phyloP scores from a whole-genome alignment of 164 flowering plant species.

The Vitis cinerea region DNA sequence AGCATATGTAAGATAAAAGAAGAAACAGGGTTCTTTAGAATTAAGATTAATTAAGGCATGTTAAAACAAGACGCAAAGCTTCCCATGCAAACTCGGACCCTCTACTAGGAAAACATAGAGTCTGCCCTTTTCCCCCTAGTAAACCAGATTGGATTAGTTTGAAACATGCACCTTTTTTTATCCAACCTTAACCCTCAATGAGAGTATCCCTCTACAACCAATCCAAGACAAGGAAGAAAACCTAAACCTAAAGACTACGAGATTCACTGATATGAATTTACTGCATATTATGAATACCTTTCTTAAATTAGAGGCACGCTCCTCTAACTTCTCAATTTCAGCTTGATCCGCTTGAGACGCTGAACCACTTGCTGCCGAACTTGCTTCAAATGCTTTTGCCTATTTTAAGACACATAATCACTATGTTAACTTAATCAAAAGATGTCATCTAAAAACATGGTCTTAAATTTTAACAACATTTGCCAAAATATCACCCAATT shows the following conservation, averaged over 20 bases:
- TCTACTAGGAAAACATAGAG: too few species aligned
- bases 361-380: slow-evolving; percentile 20
- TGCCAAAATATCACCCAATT: too few species aligned
- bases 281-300: slow-evolving; percentile 41
- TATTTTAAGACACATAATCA: slow-evolving; percentile 10
- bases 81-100: too few species aligned
- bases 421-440: neutral
- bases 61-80: too few species aligned
- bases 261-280: neutral
- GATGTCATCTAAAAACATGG: neutral
- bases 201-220: neutral
- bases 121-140: too few species aligned
- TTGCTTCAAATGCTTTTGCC: slow-evolving; percentile 49
- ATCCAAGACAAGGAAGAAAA: neutral
- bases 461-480: too few species aligned
- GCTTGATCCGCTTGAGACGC: slow-evolving; percentile 37
- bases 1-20: neutral
- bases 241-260: neutral
- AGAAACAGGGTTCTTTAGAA: neutral
- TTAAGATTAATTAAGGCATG: neutral
- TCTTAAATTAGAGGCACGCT: slow-evolving; percentile 48
- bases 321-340: slow-evolving; percentile 68
- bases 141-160: too few species aligned
- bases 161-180: too few species aligned
- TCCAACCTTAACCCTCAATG: neutral